phyloP scores from a whole-genome alignment of 805 yeast genomes.

The Tetrapisispora arboricola region DNA sequence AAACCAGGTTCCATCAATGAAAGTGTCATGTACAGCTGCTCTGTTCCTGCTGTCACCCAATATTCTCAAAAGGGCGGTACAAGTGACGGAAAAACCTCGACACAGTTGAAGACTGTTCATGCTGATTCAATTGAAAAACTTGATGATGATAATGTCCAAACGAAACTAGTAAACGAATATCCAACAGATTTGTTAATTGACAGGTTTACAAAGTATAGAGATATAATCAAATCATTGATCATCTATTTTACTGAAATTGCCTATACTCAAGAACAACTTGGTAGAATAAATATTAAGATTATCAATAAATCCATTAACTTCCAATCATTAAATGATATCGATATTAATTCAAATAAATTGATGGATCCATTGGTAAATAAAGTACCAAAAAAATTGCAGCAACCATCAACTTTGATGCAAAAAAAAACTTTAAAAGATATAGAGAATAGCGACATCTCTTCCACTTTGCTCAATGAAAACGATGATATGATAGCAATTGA shows the following conservation, averaged over 20 bases:
- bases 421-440: neutral
- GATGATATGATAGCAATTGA: slow-evolving; percentile 6
- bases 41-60: neutral
- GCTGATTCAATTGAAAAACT: neutral
- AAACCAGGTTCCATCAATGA: neutral
- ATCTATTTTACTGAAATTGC: slow-evolving; percentile 64
- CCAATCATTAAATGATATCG: slow-evolving; percentile 26
- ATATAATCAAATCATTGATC: slow-evolving; percentile 57
- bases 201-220: slow-evolving; percentile 71
- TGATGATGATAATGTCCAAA: neutral
- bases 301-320: slow-evolving; percentile 48
- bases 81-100: neutral
- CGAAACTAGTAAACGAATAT: slow-evolving; percentile 25
- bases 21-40: neutral
- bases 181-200: slow-evolving; percentile 79
- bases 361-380: slow-evolving; percentile 42
- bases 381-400: slow-evolving; percentile 22
- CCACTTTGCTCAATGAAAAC: neutral
- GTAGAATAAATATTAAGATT: slow-evolving; percentile 51
- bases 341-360: slow-evolving; percentile 25
- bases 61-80: neutral
- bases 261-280: slow-evolving; percentile 67
- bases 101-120: neutral
- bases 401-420: slow-evolving; percentile 10
- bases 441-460: neutral